phyloP scores from a whole-genome alignment of 257 asterid species.

The Ocimum tenuiflorum region DNA sequence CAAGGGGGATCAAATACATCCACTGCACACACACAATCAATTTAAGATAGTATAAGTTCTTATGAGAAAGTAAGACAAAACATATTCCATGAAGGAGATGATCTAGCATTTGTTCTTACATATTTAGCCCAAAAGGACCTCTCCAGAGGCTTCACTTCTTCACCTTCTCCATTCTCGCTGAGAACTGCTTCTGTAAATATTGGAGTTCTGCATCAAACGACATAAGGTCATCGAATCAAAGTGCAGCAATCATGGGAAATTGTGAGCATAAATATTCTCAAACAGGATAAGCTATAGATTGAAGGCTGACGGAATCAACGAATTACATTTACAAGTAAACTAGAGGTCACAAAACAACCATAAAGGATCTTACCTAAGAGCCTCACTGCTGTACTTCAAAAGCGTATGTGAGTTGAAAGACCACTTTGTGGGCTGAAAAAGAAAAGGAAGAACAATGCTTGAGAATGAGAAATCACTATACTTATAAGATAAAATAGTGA shows the following conservation, averaged over 20 bases:
- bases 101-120: slow-evolving; percentile 40
- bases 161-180: slow-evolving; percentile 67
- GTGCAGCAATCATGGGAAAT: no score
- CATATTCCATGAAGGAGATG: background rate
- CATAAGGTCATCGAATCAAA: background rate
- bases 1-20: slow-evolving; percentile 97
- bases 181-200: slow-evolving; percentile 57
- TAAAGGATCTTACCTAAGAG: slow-evolving; percentile 54
- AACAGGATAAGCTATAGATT: no score
- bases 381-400: slow-evolving; percentile 72
- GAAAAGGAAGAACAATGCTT: slow-evolving; percentile 10
- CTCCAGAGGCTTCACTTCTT: slow-evolving; percentile 69
- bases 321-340: background rate
- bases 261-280: no score
- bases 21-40: slow-evolving; percentile 48
- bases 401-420: slow-evolving; percentile 78
- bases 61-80: background rate
- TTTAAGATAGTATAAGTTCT: background rate
- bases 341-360: background rate
- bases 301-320: no score
- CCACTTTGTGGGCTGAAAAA: slow-evolving; percentile 86
- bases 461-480: background rate
- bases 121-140: slow-evolving; percentile 97
- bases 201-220: slow-evolving; percentile 64
- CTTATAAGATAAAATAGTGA: background rate